These are phyloP conservation scores for Kodamaea fungicola DNA, from an alignment of 1,139 yeast genomes.

Conservation along the genomic window DNA sequence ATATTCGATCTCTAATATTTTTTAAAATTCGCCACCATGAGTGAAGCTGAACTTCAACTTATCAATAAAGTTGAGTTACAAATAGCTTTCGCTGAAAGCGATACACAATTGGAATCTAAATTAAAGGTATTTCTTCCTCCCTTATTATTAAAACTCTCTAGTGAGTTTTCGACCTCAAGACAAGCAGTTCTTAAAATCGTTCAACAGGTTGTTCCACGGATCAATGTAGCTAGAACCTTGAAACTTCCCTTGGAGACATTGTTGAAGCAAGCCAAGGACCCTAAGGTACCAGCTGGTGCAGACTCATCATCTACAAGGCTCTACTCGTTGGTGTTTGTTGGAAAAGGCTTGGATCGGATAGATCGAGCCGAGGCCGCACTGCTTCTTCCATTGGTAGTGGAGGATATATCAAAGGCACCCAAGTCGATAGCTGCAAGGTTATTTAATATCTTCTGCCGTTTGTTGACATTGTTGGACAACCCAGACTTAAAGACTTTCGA, in stretches of 20 bases:
- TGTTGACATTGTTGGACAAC: conserved; percentile 48
- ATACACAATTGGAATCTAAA: conserved; percentile 58
- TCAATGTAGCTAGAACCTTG: conserved; percentile 53
- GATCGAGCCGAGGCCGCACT: conserved; percentile 25
- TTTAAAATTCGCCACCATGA: conserved; percentile 20
- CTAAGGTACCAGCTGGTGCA: conserved; percentile 39
- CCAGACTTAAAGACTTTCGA: conserved; percentile 48
- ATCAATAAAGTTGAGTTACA: conserved; percentile 79
- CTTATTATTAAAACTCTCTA: conserved; percentile 69
- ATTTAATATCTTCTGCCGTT: conserved; percentile 57
- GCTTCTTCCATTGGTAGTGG: conserved; percentile 48
- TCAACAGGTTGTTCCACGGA: conserved; percentile 64
- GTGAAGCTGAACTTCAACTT: conserved; percentile 53
- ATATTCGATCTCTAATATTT: too few species aligned
- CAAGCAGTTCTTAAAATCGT: conserved; percentile 64
- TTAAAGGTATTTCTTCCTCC: conserved; percentile 72
- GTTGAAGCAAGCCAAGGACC: conserved; percentile 58
- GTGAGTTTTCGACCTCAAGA: conserved; percentile 67
- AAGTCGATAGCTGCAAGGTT: conserved; percentile 52
- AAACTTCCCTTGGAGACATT: conserved; percentile 62
- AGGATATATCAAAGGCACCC: conserved; percentile 40
- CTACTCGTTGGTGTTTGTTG: conserved; percentile 63
- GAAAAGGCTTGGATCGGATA: conserved; percentile 62
- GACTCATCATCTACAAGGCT: conserved; percentile 56
- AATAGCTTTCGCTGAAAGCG: conserved; percentile 72